Conservation (phyloP, 2,329 filamentous ascomycete genomes). For the Stemphylium beticola region DNA sequence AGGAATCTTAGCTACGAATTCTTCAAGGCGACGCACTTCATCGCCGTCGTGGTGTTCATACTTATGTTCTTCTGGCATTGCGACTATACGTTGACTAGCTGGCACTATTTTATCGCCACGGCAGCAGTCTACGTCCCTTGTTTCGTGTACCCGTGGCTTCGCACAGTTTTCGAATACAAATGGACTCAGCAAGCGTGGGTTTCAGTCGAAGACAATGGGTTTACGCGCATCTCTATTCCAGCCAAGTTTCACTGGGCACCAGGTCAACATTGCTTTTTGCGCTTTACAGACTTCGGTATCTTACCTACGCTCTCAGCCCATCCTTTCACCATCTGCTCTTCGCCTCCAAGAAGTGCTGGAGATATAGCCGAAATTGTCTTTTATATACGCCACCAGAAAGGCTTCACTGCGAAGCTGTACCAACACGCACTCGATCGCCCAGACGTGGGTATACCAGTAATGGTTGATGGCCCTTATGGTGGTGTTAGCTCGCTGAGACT, state of each 20-base stretch:
- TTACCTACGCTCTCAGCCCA: conserved; percentile 55
- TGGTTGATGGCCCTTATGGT: conserved; percentile 66
- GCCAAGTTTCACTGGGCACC: conserved; percentile 55
- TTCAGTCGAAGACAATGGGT: conserved; percentile 26
- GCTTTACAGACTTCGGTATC: conserved; percentile 55
- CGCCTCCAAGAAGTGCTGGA: conserved; percentile 37
- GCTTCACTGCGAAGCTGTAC: conserved; percentile 56
- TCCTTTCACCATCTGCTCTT: conserved; percentile 63
- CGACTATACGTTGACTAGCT: conserved; percentile 51
- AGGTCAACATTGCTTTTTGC: conserved; percentile 63
- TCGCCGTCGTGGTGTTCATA: conserved; percentile 61
- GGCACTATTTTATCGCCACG: conserved; percentile 67
- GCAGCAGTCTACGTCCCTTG: conserved; percentile 59
- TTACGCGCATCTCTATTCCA: conserved; percentile 29
- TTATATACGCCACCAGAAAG: conserved; percentile 58
- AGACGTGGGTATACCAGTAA: conserved; percentile 50
- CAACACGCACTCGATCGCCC: conserved; percentile 17
- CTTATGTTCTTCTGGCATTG: conserved; percentile 68
- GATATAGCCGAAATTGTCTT: conserved; percentile 55
- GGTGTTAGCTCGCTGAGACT: conserved; percentile 50
- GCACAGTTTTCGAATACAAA: conserved; percentile 60
- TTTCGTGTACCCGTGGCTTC: conserved; percentile 54
- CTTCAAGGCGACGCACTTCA: conserved; percentile 64
- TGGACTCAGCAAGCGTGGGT: conserved; percentile 53
- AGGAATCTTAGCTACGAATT: conserved; percentile 65